Base-by-base conservation (phyloP, 768 basidiomycete genomes). In the Russula brevipes region DNA sequence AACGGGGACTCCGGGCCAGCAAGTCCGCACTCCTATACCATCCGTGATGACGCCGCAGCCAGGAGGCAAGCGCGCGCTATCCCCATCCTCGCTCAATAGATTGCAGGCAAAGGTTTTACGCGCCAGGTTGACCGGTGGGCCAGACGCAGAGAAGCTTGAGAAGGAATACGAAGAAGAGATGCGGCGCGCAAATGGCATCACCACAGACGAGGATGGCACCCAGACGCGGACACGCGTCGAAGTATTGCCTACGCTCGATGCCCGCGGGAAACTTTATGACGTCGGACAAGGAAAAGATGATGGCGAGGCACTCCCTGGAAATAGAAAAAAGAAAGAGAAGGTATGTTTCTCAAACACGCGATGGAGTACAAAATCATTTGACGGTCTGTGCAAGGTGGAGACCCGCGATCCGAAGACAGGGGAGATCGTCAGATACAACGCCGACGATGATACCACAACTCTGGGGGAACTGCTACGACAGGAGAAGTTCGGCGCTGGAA, bases 401-500 rank as follows among this genome's bases (percentile, higher is more conserved):
- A 94, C 91, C 1, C 89, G 89, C 59, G 94, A 98, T 71, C 81
- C 82, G 17, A 92, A 91, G 74, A 94, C 94, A 0, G 95, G 95
- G 5, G 91, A 98, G 57, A 78, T 97, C 36, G 75, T 98, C 55
- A 85, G 95, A 24, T 87, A 87, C 73, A 94, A 96, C 73, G 86
- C 89, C 2, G 94, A 98, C 69, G 96, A 98, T 70, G 94, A 98
- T 72, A 80, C 80, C 0, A 81, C 85, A 24, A 90, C 93, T 0
- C 80, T 98, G 4, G 90, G 90, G 1, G 95, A 99, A 69, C 85
- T 99, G 81, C 80, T 98, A 50, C 82, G 97, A 38, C 94, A 97
- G 72, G 97, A 99, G 72, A 82, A 84, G 35, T 94, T 98, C 72
- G 84, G 87, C 42, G 94, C 87, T 45, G 95, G 97, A 24, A 83